Conservation (phyloP, 2,329 filamentous ascomycete species). For the Bipolaris zeicola region DNA sequence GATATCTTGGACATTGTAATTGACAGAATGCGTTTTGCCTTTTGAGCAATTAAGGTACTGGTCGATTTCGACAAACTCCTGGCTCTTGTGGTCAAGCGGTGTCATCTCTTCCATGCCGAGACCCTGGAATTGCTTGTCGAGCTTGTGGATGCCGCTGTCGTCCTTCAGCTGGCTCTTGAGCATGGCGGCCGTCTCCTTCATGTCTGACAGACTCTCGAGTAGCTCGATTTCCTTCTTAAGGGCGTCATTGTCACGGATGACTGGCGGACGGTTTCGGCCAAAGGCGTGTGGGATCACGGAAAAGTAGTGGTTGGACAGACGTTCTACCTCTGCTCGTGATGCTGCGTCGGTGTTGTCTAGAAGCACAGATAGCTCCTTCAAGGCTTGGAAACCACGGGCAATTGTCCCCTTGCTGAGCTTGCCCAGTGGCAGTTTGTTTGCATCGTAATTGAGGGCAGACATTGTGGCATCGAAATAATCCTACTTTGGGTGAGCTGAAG, state of each 20-base stretch:
- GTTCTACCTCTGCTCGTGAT: conserved; percentile 58
- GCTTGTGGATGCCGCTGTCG: conserved; percentile 60
- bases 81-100: conserved; percentile 61
- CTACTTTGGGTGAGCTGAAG: not conserved
- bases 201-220: conserved; percentile 79
- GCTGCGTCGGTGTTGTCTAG: conserved; percentile 62
- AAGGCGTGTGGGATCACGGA: conserved; percentile 82
- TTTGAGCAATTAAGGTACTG: conserved; percentile 71
- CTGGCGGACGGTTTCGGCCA: conserved; percentile 72
- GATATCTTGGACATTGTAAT: conserved; percentile 71
- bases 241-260: conserved; percentile 62
- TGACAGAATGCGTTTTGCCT: conserved; percentile 68
- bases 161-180: conserved; percentile 68
- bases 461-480: conserved; percentile 72
- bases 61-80: conserved; percentile 69
- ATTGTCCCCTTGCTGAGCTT: conserved; percentile 84
- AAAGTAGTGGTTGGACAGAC: conserved; percentile 79
- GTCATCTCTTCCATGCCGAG: conserved; percentile 79
- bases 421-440: conserved; percentile 78
- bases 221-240: conserved; percentile 80
- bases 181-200: conserved; percentile 80
- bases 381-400: conserved; percentile 71
- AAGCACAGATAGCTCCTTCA: conserved; percentile 75
- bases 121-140: conserved; percentile 75
- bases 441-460: conserved; percentile 71